Evolutionary conservation across 768 basidiomycete genomes (phyloP).

Genomic region (Lepiota brunneoincarnata): DNA sequence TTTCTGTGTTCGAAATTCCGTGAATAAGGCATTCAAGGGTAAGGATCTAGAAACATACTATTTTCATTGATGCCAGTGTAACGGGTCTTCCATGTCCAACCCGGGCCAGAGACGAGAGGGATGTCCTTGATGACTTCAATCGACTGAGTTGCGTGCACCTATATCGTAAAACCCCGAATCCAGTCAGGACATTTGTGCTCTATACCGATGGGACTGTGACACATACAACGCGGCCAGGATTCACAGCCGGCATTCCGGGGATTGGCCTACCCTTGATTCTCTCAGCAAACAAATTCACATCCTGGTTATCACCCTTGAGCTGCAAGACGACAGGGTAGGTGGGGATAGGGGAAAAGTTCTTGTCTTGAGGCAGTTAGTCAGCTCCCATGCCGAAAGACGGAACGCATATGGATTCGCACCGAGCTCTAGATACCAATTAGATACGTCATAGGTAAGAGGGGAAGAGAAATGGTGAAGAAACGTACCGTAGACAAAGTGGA

Average conservation of each 20-base stretch:
- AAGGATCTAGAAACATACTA: slow-evolving; percentile 44
- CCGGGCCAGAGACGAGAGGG: slow-evolving; percentile 70
- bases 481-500: slow-evolving; percentile 69
- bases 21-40: not conserved
- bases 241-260: slow-evolving; percentile 68
- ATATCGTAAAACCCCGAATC: not conserved
- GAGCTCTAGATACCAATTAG: slow-evolving; percentile 38
- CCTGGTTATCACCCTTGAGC: slow-evolving; percentile 67
- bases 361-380: slow-evolving; percentile 17
- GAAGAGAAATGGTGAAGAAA: not conserved
- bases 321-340: slow-evolving; percentile 82
- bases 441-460: not conserved
- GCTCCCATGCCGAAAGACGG: not conserved
- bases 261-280: slow-evolving; percentile 40
- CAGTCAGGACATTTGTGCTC: not conserved
- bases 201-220: not conserved
- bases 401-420: slow-evolving; percentile 30
- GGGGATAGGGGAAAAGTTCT: slow-evolving; percentile 70
- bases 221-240: slow-evolving; percentile 68
- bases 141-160: slow-evolving; percentile 80
- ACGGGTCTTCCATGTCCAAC: slow-evolving; percentile 71
- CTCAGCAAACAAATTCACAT: slow-evolving; percentile 68
- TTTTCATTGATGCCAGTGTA: slow-evolving; percentile 78
- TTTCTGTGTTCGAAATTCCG: slow-evolving; percentile 41
- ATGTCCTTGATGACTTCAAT: slow-evolving; percentile 81